phyloP scores from a whole-genome alignment of 164 flowering plant genomes.

The Amborella trichopoda region DNA sequence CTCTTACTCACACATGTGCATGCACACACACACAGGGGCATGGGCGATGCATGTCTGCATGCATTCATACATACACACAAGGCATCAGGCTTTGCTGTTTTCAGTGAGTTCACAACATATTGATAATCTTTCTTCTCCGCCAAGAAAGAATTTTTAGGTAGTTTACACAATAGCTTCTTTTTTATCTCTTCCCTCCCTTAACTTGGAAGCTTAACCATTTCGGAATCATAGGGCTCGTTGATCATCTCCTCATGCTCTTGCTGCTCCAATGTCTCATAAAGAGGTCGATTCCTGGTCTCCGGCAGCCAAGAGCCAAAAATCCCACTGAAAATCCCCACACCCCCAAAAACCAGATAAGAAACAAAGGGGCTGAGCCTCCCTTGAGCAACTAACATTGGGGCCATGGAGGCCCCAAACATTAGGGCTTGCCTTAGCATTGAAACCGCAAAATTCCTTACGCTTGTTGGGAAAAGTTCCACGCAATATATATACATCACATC shows the following conservation, averaged over 20 bases:
- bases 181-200: too few species aligned
- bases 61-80: too few species aligned
- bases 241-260: conserved; percentile 37
- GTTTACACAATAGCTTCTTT: too few species aligned
- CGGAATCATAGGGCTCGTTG: background rate
- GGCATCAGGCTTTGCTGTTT: too few species aligned
- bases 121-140: too few species aligned
- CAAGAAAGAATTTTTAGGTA: too few species aligned
- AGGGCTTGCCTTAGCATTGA: conserved; percentile 39
- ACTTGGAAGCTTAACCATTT: too few species aligned
- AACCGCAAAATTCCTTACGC: conserved; percentile 45
- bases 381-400: conserved; percentile 39
- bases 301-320: conserved; percentile 33
- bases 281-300: conserved; percentile 44
- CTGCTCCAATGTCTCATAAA: conserved; percentile 54
- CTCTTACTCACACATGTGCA: too few species aligned
- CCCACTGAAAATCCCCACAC: conserved; percentile 31
- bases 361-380: conserved; percentile 32
- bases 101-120: too few species aligned
- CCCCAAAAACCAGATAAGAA: conserved; percentile 39
- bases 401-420: conserved; percentile 48
- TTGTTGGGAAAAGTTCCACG: conserved; percentile 60
- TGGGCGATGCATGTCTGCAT: too few species aligned
- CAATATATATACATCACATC: conserved; percentile 37
- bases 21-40: too few species aligned